Evolutionary conservation across 208 protist species (phyloP), one percentile per base, ranked within the genome.

Genomic region (Acanthamoeba lenticulata): DNA sequence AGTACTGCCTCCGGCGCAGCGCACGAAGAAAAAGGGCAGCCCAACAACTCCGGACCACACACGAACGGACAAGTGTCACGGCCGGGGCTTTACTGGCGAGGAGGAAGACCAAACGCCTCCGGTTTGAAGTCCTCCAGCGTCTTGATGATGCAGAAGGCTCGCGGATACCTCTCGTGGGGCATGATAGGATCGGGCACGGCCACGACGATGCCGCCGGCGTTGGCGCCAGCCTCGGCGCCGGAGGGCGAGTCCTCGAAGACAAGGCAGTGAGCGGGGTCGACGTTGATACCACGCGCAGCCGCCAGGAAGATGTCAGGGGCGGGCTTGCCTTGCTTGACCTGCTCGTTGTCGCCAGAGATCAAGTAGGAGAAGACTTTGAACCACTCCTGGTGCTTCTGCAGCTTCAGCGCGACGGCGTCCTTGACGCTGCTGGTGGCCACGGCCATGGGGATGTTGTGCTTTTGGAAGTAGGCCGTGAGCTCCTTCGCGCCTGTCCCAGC

Each of bases 161-260:
- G 45, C 38, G 57, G 52, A 21, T 91, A 93, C 52, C 47, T 34
- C 6, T 69, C 69, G 36, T 79, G 69, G 57, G 45, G 57, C 38
- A 90, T 47, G 38, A 65, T 45, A 15, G 86, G 62, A 17, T 95
- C 94, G 32, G 94, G 94, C 42, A 95, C 94, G 38, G 94, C 94
- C 32, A 95, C 93, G 4, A 95, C 94, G 47, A 49, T 47, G 40
- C 27, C 57, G 29, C 94, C 94, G 11, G 94, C 94, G 69, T 69
- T 67, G 38, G 42, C 47, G n/a, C 45, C 93, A 21, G 95, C 94
- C 29, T 96, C 49, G 60, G 94, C 40, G 9, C 95, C 95, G 27
- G 83, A 55, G 0, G 52, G 94, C 24, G 95, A 42, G 49, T 96
- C 95, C 72, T 96, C 95, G 32, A 96, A 95, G 47, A 96, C 95